Base-by-base conservation (phyloP, 129 eudicot genomes). In the Flaveria brownii region DNA sequence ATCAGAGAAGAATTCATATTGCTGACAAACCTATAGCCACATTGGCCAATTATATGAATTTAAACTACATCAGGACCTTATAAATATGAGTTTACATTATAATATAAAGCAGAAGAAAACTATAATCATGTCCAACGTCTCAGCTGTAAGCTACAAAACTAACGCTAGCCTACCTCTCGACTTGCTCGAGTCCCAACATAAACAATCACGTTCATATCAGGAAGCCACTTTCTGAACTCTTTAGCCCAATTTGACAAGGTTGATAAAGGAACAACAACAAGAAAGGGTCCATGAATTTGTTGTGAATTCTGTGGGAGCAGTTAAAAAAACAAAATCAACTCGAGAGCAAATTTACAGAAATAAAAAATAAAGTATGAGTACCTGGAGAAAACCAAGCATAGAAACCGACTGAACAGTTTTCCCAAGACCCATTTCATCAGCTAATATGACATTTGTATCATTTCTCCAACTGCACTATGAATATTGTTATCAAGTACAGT, bases 381-480 rank as follows among this genome's bases (percentile, higher is more conserved):
- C 99, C 96, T 95, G 97, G 51, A 95, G 81, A 72, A 95, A 95
- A 74, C 97, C 99, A 70, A 95, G 95, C 99, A 95, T 95, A 45
- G 99, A 95, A 84, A 91, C 97, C 13, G 97, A 91, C 87, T 95
- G 97, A 72, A 95, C 95, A 61, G 99, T 95, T 88, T 95, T 95
- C 17, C 99, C 99, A 77, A 95, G 99, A 66, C 99, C 99, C 99
- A 95, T 95, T 82, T 95, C 97, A 89, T 95, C 97, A 36, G 97
- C 99, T 81, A 95, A 85, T 82, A 95, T 95, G 63, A 95, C 99
- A 88, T 95, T 95, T 10, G 97, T 91, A 75, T 95, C 96, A 63
- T 91, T 95, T 84, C 97, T 87, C 99, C 99, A 95, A 83, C 99
- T 95, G 91, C 81, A 68, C 84, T 83, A 77, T 70, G 85, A 70